Percentiles rank a stretch among this genome's conserved stretches.
Conservation (phyloP, 495 filamentous ascomycete genomes). For the Thozetella sp. region DNA sequence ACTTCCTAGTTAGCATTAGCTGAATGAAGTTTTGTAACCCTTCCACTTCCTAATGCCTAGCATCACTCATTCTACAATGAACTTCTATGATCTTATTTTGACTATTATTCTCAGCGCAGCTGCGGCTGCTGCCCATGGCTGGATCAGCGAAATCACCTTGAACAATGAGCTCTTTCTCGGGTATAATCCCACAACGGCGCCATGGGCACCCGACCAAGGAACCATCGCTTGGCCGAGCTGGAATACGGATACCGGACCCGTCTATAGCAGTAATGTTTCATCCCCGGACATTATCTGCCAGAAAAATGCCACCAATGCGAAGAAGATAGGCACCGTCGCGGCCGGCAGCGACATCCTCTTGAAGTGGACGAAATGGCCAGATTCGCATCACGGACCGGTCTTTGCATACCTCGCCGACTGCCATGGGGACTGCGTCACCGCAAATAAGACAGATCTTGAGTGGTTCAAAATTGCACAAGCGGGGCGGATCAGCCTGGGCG, state of each 20-base stretch:
- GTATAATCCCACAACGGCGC: too few relatives aligned
- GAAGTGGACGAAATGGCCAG: slow-evolving; percentile 65
- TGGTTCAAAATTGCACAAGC: slow-evolving; percentile 72
- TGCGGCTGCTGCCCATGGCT: too few relatives aligned
- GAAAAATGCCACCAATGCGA: slow-evolving; percentile 54
- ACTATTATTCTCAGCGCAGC: too few relatives aligned
- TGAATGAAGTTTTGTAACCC: too few relatives aligned
- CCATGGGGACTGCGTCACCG: slow-evolving; percentile 62
- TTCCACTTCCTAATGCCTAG: too few relatives aligned
- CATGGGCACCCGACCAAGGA: slow-evolving; percentile 8
- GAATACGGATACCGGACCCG: slow-evolving; percentile 13
- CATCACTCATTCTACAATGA: too few relatives aligned
- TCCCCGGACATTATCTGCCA: slow-evolving; percentile 67
- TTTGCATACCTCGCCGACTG: slow-evolving; percentile 73
- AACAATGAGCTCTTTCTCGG: too few relatives aligned
- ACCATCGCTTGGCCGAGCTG: slow-evolving; percentile 12
- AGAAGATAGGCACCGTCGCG: slow-evolving; percentile 45
- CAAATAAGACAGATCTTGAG: slow-evolving; percentile 60
- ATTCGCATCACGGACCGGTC: slow-evolving; percentile 58
- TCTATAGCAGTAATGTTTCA: slow-evolving; percentile 14
- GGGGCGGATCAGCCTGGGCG: too few relatives aligned
- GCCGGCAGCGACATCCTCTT: slow-evolving; percentile 57
- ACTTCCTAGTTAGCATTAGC: too few relatives aligned
- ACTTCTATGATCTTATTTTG: too few relatives aligned
- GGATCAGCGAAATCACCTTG: too few relatives aligned